Base-by-base conservation (phyloP, 1,284 basidiomycete species). In the Phaffia rhodozyma region DNA sequence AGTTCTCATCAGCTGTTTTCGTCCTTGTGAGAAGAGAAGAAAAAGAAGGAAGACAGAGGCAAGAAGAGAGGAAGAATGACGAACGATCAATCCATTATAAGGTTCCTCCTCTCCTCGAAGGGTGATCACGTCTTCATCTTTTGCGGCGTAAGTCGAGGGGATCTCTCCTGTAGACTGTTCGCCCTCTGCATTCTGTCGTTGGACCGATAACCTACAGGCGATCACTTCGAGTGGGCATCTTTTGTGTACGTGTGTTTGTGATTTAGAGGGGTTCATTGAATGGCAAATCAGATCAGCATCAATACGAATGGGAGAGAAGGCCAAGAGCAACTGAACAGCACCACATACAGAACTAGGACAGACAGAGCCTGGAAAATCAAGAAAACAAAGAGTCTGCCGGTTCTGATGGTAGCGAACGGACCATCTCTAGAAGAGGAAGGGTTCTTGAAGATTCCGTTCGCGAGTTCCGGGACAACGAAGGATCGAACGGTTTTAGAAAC, bases 81-180 rank as follows among this genome's bases (percentile, higher is more conserved):
- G 32, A 34, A 57, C 60, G 2, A 61, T 20, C 1, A 55, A 47
- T 3, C 90, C 86, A 49, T 81, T 73, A 72, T 94, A 94, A n/a
- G 91, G 89, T 70, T 92, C 89, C 53, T 82, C 84, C 71, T 91
- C 90, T 62, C 83, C 85, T 67, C 91, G 82, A 67, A 92, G 75
- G 18, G 88, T 88, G 69, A 94, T 90, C 13, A 94, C 91, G 71
- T 93, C 90, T 73, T 93, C 91, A 34, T 86, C 84, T 20, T 80
- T 78, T 5, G 86, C 88, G 34, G 84, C 81, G 71, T 85, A 91
- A 67, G 86, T 84, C 9, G 52, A 27, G 6, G 61, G 61, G 5
- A 58, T 20, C 6, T 58, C 47, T 48, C 49, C 55, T 11, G 55
- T 43, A 16, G 38, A 43, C 13, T 43, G 38, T 43, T 43, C 38